A percentile compares a stretch with the other conserved stretches of the same genome.
Conservation (phyloP, 2,329 filamentous ascomycete species). For the Nemania serpens region DNA sequence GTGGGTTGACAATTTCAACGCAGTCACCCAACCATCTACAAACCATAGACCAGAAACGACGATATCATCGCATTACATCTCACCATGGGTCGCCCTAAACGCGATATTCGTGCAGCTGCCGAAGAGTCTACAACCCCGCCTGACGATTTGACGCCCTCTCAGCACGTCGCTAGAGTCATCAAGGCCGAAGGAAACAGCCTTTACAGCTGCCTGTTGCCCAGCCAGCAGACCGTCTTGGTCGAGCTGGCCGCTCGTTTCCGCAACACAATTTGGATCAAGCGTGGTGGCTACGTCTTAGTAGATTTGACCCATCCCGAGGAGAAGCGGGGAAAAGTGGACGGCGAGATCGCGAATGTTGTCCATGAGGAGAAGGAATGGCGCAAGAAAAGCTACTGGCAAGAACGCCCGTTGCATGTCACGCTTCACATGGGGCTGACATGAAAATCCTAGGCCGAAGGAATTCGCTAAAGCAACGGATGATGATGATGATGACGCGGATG, state of each 20-base stretch:
- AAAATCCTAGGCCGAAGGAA: conserved; percentile 69
- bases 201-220: conserved; percentile 77
- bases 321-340: conserved; percentile 77
- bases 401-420: conserved; percentile 12
- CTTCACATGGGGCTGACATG: conserved; percentile 14
- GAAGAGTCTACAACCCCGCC: conserved; percentile 70
- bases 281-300: conserved; percentile 84
- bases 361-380: conserved; percentile 90
- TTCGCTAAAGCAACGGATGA: conserved; percentile 69
- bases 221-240: conserved; percentile 68
- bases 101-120: conserved; percentile 76
- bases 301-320: conserved; percentile 68
- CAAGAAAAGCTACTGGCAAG: conserved; percentile 84
- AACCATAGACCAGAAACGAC: too few relatives aligned
- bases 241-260: conserved; percentile 86
- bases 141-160: conserved; percentile 62
- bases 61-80: not conserved
- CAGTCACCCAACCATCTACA: too few relatives aligned
- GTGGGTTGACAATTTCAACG: too few relatives aligned
- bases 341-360: conserved; percentile 92
- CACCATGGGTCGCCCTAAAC: conserved; percentile 74
- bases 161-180: conserved; percentile 74
- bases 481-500: conserved; percentile 66
- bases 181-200: conserved; percentile 88
- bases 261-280: conserved; percentile 91